Conservation (phyloP, 768 basidiomycete genomes). For the Tulasnella calospora region DNA sequence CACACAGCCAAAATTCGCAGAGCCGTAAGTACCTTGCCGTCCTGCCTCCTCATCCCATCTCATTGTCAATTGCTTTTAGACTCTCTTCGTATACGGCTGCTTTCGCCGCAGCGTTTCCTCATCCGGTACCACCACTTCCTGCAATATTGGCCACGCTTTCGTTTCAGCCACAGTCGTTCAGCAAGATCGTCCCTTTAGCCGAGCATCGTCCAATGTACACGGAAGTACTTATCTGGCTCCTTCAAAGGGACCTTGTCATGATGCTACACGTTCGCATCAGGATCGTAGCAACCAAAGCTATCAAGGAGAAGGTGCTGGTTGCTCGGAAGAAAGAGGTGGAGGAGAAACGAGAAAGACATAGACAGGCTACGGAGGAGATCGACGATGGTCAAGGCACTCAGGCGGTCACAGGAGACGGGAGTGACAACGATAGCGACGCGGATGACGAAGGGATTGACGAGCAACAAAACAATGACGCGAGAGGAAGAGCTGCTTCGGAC, state of each 20-base stretch:
- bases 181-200: constrained; percentile 59
- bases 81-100: constrained; percentile 51
- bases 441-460: constrained; percentile 44
- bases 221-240: constrained; percentile 85
- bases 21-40: constrained; percentile 47
- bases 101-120: constrained; percentile 58
- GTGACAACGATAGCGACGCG: constrained; percentile 10
- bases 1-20: constrained; percentile 59
- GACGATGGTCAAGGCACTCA: constrained; percentile 39
- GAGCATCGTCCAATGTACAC: constrained; percentile 66
- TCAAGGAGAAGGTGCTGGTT: constrained; percentile 64
- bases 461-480: constrained; percentile 24
- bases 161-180: constrained; percentile 59
- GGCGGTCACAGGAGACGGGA: neutral
- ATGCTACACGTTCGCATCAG: constrained; percentile 83
- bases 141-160: constrained; percentile 72
- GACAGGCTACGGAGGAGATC: constrained; percentile 23
- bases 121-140: constrained; percentile 64
- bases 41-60: constrained; percentile 25
- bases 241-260: constrained; percentile 78
- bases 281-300: constrained; percentile 66
- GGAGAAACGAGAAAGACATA: constrained; percentile 28
- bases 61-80: constrained; percentile 36
- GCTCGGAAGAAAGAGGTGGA: constrained; percentile 28
- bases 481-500: neutral